A percentile compares a stretch with the other conserved stretches of the same genome.
Evolutionary conservation across 495 filamentous ascomycete species (phyloP).

Genomic region (Cairneyella variabilis): DNA sequence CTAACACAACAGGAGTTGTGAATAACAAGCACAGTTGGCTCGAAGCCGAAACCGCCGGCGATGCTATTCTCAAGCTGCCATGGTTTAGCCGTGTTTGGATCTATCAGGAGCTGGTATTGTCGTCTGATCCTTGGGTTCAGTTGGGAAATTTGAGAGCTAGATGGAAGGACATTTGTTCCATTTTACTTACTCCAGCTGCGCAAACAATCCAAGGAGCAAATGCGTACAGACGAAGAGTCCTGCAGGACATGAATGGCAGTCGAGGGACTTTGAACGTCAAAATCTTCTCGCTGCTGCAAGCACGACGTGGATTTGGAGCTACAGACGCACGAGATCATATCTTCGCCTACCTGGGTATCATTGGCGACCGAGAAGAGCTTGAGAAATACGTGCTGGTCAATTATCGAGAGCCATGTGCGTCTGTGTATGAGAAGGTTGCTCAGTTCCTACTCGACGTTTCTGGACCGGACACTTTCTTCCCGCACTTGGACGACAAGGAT

Average conservation of each 20-base stretch:
- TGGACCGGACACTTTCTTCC: neutral
- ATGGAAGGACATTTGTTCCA: neutral
- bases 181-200: neutral
- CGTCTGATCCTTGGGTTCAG: slow-evolving; percentile 2
- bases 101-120: slow-evolving; percentile 2
- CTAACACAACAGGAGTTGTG: neutral
- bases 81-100: slow-evolving; percentile 4
- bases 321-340: neutral
- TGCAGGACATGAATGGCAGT: neutral
- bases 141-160: neutral
- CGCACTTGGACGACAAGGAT: neutral
- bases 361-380: neutral
- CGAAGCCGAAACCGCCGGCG: neutral
- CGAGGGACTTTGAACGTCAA: neutral
- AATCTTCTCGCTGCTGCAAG: neutral
- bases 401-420: neutral
- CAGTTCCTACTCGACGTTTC: neutral
- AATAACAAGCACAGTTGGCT: no score
- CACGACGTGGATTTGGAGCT: neutral
- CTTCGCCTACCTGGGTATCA: neutral
- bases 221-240: neutral
- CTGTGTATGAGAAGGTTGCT: neutral
- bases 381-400: neutral
- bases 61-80: neutral
- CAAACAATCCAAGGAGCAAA: neutral